These are phyloP conservation scores for Scenedesmus sp. DNA, from an alignment of 163 green algal genomes.

Conservation along the genomic window DNA sequence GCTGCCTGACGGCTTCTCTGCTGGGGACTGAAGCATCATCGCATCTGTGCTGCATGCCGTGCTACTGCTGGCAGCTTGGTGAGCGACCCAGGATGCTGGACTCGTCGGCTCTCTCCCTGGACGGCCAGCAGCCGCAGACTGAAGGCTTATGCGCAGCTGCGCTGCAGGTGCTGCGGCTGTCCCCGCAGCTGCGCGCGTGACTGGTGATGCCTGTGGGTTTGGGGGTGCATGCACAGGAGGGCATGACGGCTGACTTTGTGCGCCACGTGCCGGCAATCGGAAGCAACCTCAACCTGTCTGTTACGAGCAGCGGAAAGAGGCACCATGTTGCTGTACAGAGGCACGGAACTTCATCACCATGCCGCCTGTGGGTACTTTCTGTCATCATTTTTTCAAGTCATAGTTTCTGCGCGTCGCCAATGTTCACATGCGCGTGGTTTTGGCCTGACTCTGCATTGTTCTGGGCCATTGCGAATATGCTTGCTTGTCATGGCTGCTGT, in stretches of 20 bases:
- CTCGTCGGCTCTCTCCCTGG: too few relatives aligned
- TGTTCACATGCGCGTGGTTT: too few relatives aligned
- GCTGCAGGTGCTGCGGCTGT: too few relatives aligned
- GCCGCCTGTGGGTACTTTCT: neutral
- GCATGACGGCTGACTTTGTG: too few relatives aligned
- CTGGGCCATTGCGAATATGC: neutral
- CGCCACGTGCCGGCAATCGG: too few relatives aligned
- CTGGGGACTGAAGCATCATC: neutral
- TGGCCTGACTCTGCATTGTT: neutral
- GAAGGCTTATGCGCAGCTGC: neutral
- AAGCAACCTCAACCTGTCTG: too few relatives aligned
- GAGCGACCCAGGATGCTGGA: too few relatives aligned
- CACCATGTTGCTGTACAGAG: neutral
- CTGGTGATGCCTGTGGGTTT: too few relatives aligned
- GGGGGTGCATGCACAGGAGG: too few relatives aligned
- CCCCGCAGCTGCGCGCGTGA: too few relatives aligned
- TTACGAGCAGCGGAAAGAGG: too few relatives aligned
- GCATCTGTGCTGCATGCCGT: neutral
- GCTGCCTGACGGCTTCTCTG: slow-evolving; percentile 44
- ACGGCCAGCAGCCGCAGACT: neutral
- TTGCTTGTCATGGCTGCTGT: neutral
- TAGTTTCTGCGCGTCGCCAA: neutral
- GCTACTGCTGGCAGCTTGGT: neutral
- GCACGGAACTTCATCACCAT: neutral
- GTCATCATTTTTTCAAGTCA: too few relatives aligned